Evolutionary conservation across 169 alveolate species (phyloP).

Genomic region (Eimeria praecox): DNA sequence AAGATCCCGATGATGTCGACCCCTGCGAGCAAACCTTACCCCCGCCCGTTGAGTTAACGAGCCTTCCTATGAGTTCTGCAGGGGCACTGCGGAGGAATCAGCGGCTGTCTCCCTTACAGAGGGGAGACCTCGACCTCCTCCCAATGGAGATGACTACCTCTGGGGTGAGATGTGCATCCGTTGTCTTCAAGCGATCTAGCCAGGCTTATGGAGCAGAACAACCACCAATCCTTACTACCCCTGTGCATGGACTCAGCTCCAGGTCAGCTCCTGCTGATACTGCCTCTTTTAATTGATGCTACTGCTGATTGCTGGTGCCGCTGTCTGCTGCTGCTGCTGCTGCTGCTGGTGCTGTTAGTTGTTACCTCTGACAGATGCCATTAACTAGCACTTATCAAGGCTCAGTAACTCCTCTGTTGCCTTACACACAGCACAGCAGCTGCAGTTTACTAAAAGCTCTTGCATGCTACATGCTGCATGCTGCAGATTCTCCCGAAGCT

Average conservation of each 20-base stretch:
- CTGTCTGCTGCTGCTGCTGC: background rate
- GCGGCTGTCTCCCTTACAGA: background rate
- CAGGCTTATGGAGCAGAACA: background rate
- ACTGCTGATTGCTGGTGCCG: background rate
- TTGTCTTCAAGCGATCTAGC: constrained; percentile 20
- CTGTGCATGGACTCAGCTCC: constrained; percentile 51
- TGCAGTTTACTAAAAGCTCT: background rate
- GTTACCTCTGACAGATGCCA: too few species aligned
- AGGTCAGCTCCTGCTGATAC: background rate
- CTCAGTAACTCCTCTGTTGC: background rate
- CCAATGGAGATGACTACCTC: constrained; percentile 37
- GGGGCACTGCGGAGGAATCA: background rate
- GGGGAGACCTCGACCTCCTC: constrained; percentile 11
- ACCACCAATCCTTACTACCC: background rate
- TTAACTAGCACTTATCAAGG: background rate
- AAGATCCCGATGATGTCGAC: background rate
- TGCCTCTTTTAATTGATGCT: background rate
- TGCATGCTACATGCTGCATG: background rate
- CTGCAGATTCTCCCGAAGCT: constrained; percentile 36
- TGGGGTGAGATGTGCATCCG: constrained; percentile 14
- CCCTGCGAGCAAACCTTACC: background rate
- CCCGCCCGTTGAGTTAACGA: background rate
- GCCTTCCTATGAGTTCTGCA: background rate
- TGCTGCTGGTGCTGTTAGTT: background rate
- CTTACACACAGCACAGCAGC: background rate